Percentiles rank a stretch among this genome's conserved stretches.
Evolutionary conservation across 2,329 filamentous ascomycete species (phyloP).

Genomic region (Curvularia spicifera): DNA sequence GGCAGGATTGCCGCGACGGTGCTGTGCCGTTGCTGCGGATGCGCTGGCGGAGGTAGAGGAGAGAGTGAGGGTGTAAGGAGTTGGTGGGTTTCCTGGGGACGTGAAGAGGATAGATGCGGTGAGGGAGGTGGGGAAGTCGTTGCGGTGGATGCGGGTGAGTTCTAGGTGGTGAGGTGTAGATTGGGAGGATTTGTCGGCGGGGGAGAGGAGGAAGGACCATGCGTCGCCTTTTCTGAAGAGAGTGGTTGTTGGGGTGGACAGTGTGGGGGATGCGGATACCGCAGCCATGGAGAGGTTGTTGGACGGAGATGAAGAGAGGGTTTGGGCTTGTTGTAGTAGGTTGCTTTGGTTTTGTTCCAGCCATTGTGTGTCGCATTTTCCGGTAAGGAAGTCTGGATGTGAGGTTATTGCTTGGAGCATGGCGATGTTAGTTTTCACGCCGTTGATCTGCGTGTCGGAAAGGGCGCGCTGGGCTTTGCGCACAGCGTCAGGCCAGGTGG

Average conservation of each 20-base stretch:
- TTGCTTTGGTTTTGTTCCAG: slow-evolving; percentile 57
- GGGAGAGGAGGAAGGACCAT: slow-evolving; percentile 61
- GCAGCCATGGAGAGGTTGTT: not conserved
- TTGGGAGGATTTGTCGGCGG: too few species aligned
- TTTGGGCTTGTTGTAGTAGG: slow-evolving; percentile 45
- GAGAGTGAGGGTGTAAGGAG: slow-evolving; percentile 55
- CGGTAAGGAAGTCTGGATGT: slow-evolving; percentile 57
- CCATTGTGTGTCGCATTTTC: slow-evolving; percentile 64
- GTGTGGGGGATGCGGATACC: slow-evolving; percentile 7
- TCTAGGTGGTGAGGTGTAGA: slow-evolving; percentile 57
- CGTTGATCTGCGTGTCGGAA: slow-evolving; percentile 61
- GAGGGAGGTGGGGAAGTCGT: slow-evolving; percentile 65
- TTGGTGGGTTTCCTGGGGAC: slow-evolving; percentile 51
- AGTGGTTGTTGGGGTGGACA: slow-evolving; percentile 40
- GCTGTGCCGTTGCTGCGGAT: slow-evolving; percentile 49
- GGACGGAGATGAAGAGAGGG: not conserved
- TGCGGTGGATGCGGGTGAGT: slow-evolving; percentile 61
- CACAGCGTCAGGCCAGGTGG: slow-evolving; percentile 60
- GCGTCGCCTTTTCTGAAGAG: slow-evolving; percentile 66
- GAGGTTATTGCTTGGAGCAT: slow-evolving; percentile 62
- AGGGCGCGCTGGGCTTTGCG: slow-evolving; percentile 63
- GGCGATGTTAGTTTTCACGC: slow-evolving; percentile 65
- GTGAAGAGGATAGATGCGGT: slow-evolving; percentile 62
- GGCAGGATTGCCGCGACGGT: slow-evolving; percentile 57
- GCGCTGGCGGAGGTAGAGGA: slow-evolving; percentile 53